Evolutionary conservation across 1,139 yeast species (phyloP), one percentile per base, ranked within the genome.

Genomic region (Yamadazyma buinensis): DNA sequence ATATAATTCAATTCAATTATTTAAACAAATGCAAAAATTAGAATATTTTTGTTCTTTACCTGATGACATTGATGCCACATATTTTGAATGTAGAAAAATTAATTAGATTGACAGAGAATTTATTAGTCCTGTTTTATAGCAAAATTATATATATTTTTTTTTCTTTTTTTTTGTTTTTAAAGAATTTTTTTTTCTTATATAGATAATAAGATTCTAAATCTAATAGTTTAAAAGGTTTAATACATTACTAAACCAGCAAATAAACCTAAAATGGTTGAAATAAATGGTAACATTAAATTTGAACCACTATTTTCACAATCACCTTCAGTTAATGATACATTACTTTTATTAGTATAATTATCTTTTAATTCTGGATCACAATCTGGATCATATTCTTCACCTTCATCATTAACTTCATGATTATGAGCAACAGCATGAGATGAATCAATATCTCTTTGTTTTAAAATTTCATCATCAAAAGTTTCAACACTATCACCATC

Each of bases 41-140:
- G 72, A 67, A 29, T 67, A 67, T 42, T 67, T 67, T 42, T 69
- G 74, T 41, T 64, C 72, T 2, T 64, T 68, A 41, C 73, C 75
- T 2, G 67, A 67, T 38, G 72, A 67, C 38, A 60, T 68, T 33
- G 61, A 65, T 41, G 72, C 74, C 28, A 68, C 75, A 7, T 67
- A 68, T 47, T 68, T 69, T 42, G 75, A 69, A 47, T 69, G 75
- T 49, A 54, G 75, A 39, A 66, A 67, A 46, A 68, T 68, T 28
- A 42, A 46, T 34, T 52, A 34, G n/a, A n/a, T n/a, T n/a, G n/a
- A n/a, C n/a, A n/a, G n/a, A n/a, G n/a, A n/a, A n/a, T n/a, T n/a
- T n/a, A n/a, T n/a, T n/a, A n/a, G n/a, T n/a, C n/a, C n/a, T n/a
- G n/a, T n/a, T 28, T 28, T 28, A 26, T 28, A 29, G 32, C 32